Evolutionary conservation across 495 filamentous ascomycete genomes (phyloP).

Genomic region (Durotheca rogersii): DNA sequence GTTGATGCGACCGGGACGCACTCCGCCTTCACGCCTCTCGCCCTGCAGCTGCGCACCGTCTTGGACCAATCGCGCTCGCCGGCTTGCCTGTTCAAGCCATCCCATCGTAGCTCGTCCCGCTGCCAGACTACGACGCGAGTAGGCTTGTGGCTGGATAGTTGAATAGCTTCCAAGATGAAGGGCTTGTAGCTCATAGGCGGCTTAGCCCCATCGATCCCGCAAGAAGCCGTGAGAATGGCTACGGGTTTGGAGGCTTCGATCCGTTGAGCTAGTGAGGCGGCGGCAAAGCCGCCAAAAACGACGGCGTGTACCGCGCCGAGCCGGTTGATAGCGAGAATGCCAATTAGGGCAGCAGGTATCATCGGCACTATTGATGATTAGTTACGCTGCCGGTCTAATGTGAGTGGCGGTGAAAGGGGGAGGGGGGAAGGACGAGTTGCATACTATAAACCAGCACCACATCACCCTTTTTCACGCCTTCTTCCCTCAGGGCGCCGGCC

Average conservation of each 20-base stretch:
- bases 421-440: slow-evolving; percentile 36
- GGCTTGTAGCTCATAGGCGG: slow-evolving; percentile 69
- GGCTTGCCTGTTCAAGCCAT: slow-evolving; percentile 58
- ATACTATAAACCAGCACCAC: slow-evolving; percentile 90
- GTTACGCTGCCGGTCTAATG: not conserved
- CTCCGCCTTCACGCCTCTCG: slow-evolving; percentile 62
- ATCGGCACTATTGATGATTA: slow-evolving; percentile 71
- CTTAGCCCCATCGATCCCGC: slow-evolving; percentile 87
- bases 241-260: slow-evolving; percentile 79
- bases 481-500: slow-evolving; percentile 78
- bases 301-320: slow-evolving; percentile 88
- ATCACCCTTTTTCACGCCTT: slow-evolving; percentile 83
- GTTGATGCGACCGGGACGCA: slow-evolving; percentile 74
- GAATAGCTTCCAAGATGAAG: slow-evolving; percentile 67
- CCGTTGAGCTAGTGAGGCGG: slow-evolving; percentile 78
- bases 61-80: slow-evolving; percentile 79
- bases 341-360: slow-evolving; percentile 86
- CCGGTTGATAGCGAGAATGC: slow-evolving; percentile 75
- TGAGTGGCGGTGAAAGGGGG: not conserved
- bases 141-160: slow-evolving; percentile 61
- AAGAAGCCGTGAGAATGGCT: slow-evolving; percentile 82
- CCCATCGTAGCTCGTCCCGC: slow-evolving; percentile 73
- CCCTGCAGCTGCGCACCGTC: slow-evolving; percentile 65
- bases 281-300: slow-evolving; percentile 89
- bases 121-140: slow-evolving; percentile 72